A percentile compares a stretch with the other conserved stretches of the same genome.
phyloP scores from a whole-genome alignment of 116 monocot genomes.

The Posidonia oceanica region DNA sequence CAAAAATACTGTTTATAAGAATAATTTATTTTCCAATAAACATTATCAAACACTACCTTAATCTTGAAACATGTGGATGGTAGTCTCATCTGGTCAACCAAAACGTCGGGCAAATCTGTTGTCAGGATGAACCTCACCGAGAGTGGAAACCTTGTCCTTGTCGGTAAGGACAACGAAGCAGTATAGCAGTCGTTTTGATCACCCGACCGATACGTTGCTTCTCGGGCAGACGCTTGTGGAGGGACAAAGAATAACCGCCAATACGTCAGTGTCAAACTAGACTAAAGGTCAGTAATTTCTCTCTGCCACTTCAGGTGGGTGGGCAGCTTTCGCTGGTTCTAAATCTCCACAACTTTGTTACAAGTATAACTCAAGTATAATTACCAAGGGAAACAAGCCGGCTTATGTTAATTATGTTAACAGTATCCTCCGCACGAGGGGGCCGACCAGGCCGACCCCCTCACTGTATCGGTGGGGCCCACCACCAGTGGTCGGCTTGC shows the following conservation, averaged over 20 bases:
- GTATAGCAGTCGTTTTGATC: constrained; percentile 37
- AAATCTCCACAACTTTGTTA: constrained; percentile 26
- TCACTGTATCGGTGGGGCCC: too few species aligned
- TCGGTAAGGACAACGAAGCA: not conserved
- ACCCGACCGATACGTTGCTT: constrained; percentile 34
- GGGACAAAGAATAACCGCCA: constrained; percentile 24
- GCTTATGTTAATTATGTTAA: too few species aligned
- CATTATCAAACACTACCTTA: too few species aligned
- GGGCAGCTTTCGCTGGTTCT: constrained; percentile 16
- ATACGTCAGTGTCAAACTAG: not conserved
- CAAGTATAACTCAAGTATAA: not conserved
- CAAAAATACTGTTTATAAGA: too few species aligned
- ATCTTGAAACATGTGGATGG: constrained; percentile 11
- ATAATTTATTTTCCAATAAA: too few species aligned
- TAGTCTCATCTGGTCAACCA: constrained; percentile 17
- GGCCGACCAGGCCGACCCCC: too few species aligned
- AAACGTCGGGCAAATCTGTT: constrained; percentile 17
- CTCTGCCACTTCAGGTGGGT: constrained; percentile 8
- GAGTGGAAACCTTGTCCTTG: constrained; percentile 24
- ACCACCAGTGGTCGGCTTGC: too few species aligned
- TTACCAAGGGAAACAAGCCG: too few species aligned
- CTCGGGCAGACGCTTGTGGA: constrained; percentile 20
- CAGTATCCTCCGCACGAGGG: too few species aligned
- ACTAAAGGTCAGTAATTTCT: constrained; percentile 10
- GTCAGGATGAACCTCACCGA: constrained; percentile 19